phyloP scores from a whole-genome alignment of 768 basidiomycete genomes.

The Boletus speciosus region DNA sequence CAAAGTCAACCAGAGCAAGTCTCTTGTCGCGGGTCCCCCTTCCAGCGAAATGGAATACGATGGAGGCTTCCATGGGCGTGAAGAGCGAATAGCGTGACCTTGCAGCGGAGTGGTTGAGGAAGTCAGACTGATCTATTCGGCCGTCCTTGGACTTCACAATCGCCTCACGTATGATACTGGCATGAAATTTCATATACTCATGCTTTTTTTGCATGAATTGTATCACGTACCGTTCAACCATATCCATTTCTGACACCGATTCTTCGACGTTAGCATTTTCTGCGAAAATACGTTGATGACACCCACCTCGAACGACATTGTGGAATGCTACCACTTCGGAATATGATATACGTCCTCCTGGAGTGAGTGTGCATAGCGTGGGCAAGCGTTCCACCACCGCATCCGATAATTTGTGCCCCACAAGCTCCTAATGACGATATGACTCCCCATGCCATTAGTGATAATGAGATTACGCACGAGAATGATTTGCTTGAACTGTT shows the following conservation, averaged over 20 bases:
- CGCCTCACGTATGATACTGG: slow-evolving; percentile 84
- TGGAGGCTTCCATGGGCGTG: slow-evolving; percentile 97
- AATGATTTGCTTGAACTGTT: slow-evolving; percentile 94
- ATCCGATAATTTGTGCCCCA: slow-evolving; percentile 95
- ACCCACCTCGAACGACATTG: slow-evolving; percentile 86
- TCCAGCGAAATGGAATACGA: slow-evolving; percentile 96
- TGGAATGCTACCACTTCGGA: slow-evolving; percentile 97
- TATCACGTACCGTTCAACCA: slow-evolving; percentile 71
- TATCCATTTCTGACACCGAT: slow-evolving; percentile 75
- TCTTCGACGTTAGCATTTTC: slow-evolving; percentile 2
- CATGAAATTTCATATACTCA: slow-evolving; percentile 3
- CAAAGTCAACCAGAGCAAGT: slow-evolving; percentile 86
- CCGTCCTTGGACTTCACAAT: slow-evolving; percentile 90
- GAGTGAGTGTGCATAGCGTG: slow-evolving; percentile 84
- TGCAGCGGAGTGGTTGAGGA: slow-evolving; percentile 82
- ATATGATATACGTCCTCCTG: slow-evolving; percentile 89
- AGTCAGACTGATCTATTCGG: slow-evolving; percentile 93
- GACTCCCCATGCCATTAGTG: not conserved
- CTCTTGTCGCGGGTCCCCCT: slow-evolving; percentile 68
- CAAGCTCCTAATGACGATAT: slow-evolving; percentile 66
- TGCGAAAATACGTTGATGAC: not conserved
- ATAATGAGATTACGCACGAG: slow-evolving; percentile 50
- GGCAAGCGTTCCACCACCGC: slow-evolving; percentile 89
- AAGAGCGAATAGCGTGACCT: slow-evolving; percentile 92
- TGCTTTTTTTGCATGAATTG: not conserved